A percentile compares a stretch with the other conserved stretches of the same genome.
Conservation (phyloP, 352 stramenopile species). For the Phytophthora nicotianae region DNA sequence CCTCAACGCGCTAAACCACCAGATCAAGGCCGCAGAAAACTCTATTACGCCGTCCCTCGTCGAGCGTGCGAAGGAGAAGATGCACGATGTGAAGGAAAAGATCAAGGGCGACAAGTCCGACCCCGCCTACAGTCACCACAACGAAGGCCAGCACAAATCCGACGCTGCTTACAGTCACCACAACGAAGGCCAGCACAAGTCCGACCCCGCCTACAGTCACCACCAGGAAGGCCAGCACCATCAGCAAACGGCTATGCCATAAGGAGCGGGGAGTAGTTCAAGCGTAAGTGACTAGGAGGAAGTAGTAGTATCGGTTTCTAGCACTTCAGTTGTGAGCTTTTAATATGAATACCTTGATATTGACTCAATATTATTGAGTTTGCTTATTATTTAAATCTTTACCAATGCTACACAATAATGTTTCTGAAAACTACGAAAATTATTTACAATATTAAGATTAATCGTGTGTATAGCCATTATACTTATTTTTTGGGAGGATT, state of each 20-base stretch:
- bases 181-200: slow-evolving; percentile 15
- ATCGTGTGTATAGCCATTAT: too few species aligned
- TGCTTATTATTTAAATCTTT: too few species aligned
- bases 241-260: slow-evolving; percentile 7
- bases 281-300: too few species aligned
- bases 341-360: too few species aligned
- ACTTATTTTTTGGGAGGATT: too few species aligned
- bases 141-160: slow-evolving; percentile 17
- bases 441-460: too few species aligned
- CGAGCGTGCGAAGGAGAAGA: slow-evolving; percentile 35
- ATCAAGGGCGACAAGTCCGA: slow-evolving; percentile 32
- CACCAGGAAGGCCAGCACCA: slow-evolving; percentile 1
- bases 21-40: slow-evolving; percentile 32
- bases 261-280: too few species aligned
- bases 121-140: slow-evolving; percentile 1
- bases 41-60: slow-evolving; percentile 28
- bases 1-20: slow-evolving; percentile 24
- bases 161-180: slow-evolving; percentile 7
- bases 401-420: too few species aligned
- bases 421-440: too few species aligned
- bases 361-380: too few species aligned
- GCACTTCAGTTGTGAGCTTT: too few species aligned
- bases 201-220: slow-evolving; percentile 9
- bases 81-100: slow-evolving; percentile 40
- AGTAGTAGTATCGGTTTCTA: too few species aligned